phyloP scores from a whole-genome alignment of 164 flowering plant species.

The Macadamia tetraphylla region DNA sequence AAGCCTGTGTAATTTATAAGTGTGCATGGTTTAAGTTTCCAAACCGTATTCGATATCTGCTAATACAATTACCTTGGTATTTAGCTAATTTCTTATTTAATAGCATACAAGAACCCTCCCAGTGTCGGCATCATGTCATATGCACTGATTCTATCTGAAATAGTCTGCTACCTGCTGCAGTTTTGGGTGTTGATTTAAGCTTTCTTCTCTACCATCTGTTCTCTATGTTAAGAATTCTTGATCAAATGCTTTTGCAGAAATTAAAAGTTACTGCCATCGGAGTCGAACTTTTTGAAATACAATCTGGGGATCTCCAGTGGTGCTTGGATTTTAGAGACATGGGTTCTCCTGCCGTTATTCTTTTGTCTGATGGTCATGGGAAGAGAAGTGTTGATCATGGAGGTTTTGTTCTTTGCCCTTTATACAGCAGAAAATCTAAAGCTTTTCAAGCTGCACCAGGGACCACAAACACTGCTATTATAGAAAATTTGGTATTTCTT shows the following conservation, averaged over 20 bases:
- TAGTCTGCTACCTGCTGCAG: not conserved
- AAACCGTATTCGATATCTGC: not conserved
- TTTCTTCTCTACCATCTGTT: not conserved
- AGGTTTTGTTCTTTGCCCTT: conserved; percentile 89
- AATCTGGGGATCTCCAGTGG: conserved; percentile 88
- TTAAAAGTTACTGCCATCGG: conserved; percentile 81
- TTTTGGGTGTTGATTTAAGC: not conserved
- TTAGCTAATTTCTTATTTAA: not conserved
- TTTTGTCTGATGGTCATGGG: conserved; percentile 74
- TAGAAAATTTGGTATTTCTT: conserved; percentile 65
- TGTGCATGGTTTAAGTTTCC: not conserved
- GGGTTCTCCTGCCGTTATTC: conserved; percentile 78
- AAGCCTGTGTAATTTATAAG: too few relatives aligned
- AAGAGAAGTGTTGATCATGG: conserved; percentile 59
- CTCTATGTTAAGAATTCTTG: conserved; percentile 3
- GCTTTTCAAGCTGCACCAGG: conserved; percentile 92
- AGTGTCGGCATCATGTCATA: not conserved
- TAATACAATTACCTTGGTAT: not conserved
- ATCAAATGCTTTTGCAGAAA: conserved; percentile 48
- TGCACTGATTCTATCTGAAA: not conserved
- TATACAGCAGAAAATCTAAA: conserved; percentile 96
- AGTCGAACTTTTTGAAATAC: conserved; percentile 70
- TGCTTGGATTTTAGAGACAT: conserved; percentile 97
- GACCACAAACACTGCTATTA: conserved; percentile 66
- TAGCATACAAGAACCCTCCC: not conserved